Conservation (phyloP, 805 yeast genomes). For the Cyberlindnera euphorbiiphila region DNA sequence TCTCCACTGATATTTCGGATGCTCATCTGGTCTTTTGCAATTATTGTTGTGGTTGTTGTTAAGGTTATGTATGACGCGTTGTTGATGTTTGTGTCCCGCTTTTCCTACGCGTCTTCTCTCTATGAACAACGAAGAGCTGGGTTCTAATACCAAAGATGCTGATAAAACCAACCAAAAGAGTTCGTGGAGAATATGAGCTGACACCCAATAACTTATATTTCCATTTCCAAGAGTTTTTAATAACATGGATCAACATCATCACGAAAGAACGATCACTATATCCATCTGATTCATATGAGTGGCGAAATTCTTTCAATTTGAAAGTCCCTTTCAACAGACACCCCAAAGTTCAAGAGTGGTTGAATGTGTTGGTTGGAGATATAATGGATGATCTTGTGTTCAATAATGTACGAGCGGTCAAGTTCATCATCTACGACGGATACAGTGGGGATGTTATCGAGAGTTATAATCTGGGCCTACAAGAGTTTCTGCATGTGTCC, state of each 20-base stretch:
- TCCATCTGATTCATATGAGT: constrained; percentile 33
- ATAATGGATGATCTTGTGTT: constrained; percentile 14
- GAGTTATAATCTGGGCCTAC: constrained; percentile 36
- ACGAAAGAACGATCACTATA: constrained; percentile 35
- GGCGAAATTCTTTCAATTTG: constrained; percentile 39
- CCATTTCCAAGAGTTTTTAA: constrained; percentile 29
- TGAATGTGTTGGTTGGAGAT: constrained; percentile 11
- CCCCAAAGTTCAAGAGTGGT: constrained; percentile 32
- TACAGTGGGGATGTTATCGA: constrained; percentile 29
- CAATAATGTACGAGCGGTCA: constrained; percentile 31
- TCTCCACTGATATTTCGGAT: constrained; percentile 9
- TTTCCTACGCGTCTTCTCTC: background rate
- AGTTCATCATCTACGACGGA: constrained; percentile 37
- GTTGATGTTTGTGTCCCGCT: background rate
- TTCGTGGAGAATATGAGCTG: constrained; percentile 5
- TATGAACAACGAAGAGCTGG: no score
- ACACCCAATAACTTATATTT: constrained; percentile 15
- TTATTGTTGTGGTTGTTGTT: no score
- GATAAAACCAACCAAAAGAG: constrained; percentile 3
- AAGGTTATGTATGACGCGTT: no score
- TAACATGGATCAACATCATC: constrained; percentile 35
- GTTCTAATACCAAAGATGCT: constrained; percentile 7
- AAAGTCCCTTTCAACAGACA: constrained; percentile 43
- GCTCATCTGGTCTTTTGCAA: no score
- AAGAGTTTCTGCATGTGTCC: constrained; percentile 27